Base-by-base conservation (phyloP, 208 protist species). In the Trypanosoma lewisi region DNA sequence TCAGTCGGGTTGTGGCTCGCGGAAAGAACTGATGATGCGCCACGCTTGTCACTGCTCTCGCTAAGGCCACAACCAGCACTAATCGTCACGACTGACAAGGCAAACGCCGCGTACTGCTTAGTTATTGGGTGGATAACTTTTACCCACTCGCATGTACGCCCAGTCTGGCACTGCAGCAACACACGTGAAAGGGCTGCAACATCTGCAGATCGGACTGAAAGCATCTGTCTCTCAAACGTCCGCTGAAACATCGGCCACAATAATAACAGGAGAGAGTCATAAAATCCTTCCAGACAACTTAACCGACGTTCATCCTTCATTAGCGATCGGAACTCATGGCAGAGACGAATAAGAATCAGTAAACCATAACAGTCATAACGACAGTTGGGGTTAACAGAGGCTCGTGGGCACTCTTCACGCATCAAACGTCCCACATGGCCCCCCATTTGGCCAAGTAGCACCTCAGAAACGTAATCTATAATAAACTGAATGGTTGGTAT, bases 161-260 rank as follows among this genome's bases (percentile, higher is more conserved):
- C 8, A 28, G 23, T 7, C 31, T 34, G 30, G n/a, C 16, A 12
- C 9, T 39, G 21, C 47, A 68, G 30, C 3, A 58, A 4, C 1
- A 60, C 23, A 27, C 23, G 44, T 31, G 59, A 33, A 31, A 73
- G 67, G 11, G 8, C 30, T 17, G 37, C 16, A 17, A 67, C 53
- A 42, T 73, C 45, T 34, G 48, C 73, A 27, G 71, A 84, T 21
- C 82, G 82, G 17, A 94, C 59, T 5, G 82, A 66, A 17, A 78
- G 71, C 33, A 90, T 73, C 63, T 94, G 87, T 1, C 67, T 66
- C 47, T 91, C 87, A 54, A 84, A 86, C 8, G 71, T 87, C 19
- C 62, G 54, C 59, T 91, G 83, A 60, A 94, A 94, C 7, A 74
- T 63, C 1, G 87, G 87, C 87, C 87, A 94, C n/a, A 94, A 65